phyloP scores from a whole-genome alignment of 202 grass and related monocot species.

The Thinopyrum obtusiflorum region DNA sequence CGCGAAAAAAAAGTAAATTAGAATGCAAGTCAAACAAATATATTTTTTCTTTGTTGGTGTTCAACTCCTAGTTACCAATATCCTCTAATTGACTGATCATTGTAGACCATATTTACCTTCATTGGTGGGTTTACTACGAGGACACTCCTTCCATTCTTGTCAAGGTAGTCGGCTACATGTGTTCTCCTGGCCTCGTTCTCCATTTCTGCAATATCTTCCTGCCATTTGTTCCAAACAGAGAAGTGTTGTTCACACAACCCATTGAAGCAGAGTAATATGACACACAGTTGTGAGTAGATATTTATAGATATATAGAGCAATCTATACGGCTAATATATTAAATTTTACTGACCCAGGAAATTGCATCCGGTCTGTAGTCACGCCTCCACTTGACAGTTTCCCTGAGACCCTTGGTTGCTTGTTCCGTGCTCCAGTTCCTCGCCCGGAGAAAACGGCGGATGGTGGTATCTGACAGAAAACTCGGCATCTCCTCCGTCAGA shows the following conservation, averaged over 20 bases:
- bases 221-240: not conserved
- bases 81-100: not conserved
- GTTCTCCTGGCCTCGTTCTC: slow-evolving; percentile 6
- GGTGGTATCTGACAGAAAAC: slow-evolving; percentile 34
- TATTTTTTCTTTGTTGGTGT: no score
- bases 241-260: not conserved
- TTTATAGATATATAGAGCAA: not conserved
- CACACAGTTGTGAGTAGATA: not conserved
- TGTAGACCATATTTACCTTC: slow-evolving; percentile 14
- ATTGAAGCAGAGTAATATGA: no score
- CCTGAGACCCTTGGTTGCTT: slow-evolving; percentile 29
- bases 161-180: slow-evolving; percentile 27
- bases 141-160: slow-evolving; percentile 27
- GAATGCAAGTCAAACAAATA: no score
- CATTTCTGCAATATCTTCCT: slow-evolving; percentile 28
- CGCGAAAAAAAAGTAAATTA: no score
- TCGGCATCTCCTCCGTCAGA: slow-evolving; percentile 32
- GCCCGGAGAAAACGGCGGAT: slow-evolving; percentile 47
- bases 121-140: not conserved
- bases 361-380: slow-evolving; percentile 34
- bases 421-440: slow-evolving; percentile 26
- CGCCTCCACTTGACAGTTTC: slow-evolving; percentile 47
- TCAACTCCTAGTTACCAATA: no score
- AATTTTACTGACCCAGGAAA: slow-evolving; percentile 27
- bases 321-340: not conserved